A percentile compares a stretch with the other conserved stretches of the same genome.
phyloP scores from a whole-genome alignment of 768 basidiomycete species.

The Trametes gibbosa region DNA sequence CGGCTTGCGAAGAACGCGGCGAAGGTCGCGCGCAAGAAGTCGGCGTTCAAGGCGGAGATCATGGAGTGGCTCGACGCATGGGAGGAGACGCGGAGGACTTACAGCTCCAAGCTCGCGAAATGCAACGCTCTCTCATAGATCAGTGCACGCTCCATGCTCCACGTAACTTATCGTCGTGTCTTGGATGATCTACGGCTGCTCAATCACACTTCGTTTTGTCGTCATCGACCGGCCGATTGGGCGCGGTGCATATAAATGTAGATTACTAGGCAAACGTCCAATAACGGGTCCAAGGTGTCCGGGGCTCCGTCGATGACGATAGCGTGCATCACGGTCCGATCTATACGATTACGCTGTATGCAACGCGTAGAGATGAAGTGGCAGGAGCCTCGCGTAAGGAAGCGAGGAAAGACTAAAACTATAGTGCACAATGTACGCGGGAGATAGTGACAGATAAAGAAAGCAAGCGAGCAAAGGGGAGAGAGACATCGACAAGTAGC shows the following conservation, averaged over 20 bases:
- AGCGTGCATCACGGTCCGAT: neutral
- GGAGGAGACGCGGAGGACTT: conserved; percentile 20
- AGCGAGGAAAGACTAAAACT: neutral
- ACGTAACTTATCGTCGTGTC: no score
- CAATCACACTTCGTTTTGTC: no score
- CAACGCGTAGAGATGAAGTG: neutral
- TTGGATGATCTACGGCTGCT: no score
- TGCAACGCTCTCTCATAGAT: neutral
- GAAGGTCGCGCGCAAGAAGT: conserved; percentile 17
- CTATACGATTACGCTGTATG: neutral
- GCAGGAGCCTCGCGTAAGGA: neutral
- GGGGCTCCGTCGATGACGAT: neutral
- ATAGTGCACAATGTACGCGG: conserved; percentile 14
- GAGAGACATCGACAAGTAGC: conserved; percentile 13
- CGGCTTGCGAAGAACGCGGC: conserved; percentile 21
- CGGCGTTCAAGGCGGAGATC: conserved; percentile 22
- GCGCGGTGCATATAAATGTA: conserved; percentile 1
- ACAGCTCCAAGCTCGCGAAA: conserved; percentile 6
- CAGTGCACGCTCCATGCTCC: no score
- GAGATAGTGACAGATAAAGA: conserved; percentile 11
- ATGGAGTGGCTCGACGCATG: conserved; percentile 27
- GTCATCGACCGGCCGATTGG: neutral
- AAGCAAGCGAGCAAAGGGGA: neutral
- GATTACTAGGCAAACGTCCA: neutral
- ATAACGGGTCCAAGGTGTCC: conserved; percentile 1